Evolutionary conservation across 768 basidiomycete genomes (phyloP).

Genomic region (Lactarius hatsudake): DNA sequence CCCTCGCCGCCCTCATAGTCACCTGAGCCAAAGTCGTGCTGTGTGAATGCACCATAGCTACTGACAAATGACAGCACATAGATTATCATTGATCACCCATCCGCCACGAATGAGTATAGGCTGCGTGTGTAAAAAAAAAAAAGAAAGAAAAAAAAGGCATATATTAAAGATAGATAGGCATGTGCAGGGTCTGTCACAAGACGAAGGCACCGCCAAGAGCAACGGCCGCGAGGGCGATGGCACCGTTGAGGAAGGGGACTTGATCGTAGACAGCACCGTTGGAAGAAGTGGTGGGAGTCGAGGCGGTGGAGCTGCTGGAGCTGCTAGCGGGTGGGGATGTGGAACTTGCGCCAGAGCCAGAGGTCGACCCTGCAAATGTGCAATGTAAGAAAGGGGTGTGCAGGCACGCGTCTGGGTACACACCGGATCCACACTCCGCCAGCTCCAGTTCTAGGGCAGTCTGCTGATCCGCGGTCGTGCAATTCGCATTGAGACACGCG

Average conservation of each 20-base stretch:
- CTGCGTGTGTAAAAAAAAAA: not conserved
- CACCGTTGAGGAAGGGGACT: constrained; percentile 1
- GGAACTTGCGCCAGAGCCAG: not conserved
- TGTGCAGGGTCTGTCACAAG: not conserved
- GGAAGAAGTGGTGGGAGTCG: not conserved
- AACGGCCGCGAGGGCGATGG: constrained; percentile 1
- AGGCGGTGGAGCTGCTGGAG: not conserved
- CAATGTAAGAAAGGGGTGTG: not conserved
- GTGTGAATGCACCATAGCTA: not conserved
- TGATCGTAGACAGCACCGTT: not conserved
- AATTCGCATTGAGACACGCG: constrained; percentile 37
- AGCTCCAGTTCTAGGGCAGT: constrained; percentile 36
- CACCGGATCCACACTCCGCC: constrained; percentile 33
- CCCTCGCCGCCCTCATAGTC: not conserved
- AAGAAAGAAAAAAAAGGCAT: not conserved
- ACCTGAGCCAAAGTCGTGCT: not conserved
- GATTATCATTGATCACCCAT: too few relatives aligned
- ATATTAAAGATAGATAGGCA: not conserved
- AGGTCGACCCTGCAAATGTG: not conserved
- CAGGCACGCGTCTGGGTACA: not conserved
- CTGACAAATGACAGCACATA: not conserved
- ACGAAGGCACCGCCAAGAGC: constrained; percentile 8
- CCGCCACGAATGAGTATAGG: not conserved
- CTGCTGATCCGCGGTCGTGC: constrained; percentile 33
- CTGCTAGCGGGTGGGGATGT: not conserved